A percentile compares a stretch with the other conserved stretches of the same genome.
phyloP scores from a whole-genome alignment of 345 rosid species.

The Eucalyptus cloeziana region DNA sequence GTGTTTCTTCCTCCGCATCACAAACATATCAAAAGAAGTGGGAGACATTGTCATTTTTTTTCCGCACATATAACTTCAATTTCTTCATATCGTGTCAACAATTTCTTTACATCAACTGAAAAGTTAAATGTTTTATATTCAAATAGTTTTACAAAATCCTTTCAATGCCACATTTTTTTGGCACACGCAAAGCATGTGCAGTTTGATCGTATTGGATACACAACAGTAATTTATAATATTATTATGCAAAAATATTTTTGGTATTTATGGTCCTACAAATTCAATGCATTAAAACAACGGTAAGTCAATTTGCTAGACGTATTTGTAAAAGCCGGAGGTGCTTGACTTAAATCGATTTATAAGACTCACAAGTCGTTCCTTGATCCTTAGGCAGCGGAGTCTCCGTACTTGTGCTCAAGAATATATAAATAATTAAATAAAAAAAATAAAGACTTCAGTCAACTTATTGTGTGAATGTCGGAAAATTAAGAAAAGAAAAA shows the following conservation, averaged over 20 bases:
- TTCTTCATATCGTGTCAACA: too few relatives aligned
- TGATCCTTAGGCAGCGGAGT: not conserved
- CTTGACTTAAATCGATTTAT: not conserved
- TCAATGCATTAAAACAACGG: not conserved
- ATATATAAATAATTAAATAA: not conserved
- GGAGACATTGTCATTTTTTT: too few relatives aligned
- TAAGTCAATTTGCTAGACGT: not conserved
- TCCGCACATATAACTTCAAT: accelerated
- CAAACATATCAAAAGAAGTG: too few relatives aligned
- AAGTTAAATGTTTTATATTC: too few relatives aligned
- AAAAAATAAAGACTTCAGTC: not conserved
- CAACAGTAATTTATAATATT: not conserved
- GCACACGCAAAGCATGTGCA: not conserved
- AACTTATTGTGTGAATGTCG: not conserved
- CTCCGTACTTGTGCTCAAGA: not conserved
- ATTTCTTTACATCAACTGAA: too few relatives aligned
- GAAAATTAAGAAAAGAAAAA: not conserved
- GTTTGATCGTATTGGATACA: not conserved
- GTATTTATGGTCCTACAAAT: not conserved
- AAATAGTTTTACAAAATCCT: too few relatives aligned
- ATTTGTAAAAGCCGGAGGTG: not conserved
- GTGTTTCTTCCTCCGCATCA: too few relatives aligned
- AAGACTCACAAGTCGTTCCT: not conserved
- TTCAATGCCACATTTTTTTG: not conserved
- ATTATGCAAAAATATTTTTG: not conserved